phyloP scores from a whole-genome alignment of 176 grass and related monocot species.

The Stipa capillata region DNA sequence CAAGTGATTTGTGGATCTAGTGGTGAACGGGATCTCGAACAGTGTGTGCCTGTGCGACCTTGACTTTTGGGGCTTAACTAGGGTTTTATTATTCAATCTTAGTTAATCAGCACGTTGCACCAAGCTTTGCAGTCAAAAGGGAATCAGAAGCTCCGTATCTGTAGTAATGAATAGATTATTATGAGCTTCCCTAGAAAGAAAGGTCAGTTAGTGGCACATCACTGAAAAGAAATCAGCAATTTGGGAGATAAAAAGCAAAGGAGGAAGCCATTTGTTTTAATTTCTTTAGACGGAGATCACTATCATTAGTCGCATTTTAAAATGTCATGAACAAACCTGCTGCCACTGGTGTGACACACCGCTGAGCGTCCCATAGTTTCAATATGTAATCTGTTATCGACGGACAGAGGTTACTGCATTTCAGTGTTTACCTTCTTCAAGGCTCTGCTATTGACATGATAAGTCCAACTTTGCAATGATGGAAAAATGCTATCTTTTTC shows the following conservation, averaged over 20 bases:
- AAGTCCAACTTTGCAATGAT: background rate
- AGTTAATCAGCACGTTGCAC: slow-evolving; percentile 20
- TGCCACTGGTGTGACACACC: too few relatives aligned
- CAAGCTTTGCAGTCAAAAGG: background rate
- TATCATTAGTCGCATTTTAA: background rate
- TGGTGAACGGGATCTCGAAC: slow-evolving; percentile 15
- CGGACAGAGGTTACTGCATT: background rate
- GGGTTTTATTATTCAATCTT: slow-evolving; percentile 34
- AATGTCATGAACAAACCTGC: slow-evolving; percentile 1
- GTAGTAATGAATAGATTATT: background rate
- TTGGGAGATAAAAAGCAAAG: background rate
- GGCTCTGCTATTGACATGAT: background rate
- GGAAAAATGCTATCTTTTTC: background rate
- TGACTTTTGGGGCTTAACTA: slow-evolving; percentile 46
- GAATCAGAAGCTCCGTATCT: background rate
- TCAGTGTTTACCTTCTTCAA: background rate
- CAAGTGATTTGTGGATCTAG: slow-evolving; percentile 7
- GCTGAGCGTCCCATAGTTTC: too few relatives aligned
- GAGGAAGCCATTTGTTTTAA: background rate
- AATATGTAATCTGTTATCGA: background rate
- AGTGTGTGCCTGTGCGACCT: background rate
- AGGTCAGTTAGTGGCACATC: background rate
- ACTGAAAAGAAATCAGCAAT: background rate
- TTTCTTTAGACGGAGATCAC: background rate
- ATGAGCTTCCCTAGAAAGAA: background rate